Evolutionary conservation across 2,329 filamentous ascomycete genomes (phyloP), one percentile per base, ranked within the genome.

Genomic region (Knoxdaviesia capensis): DNA sequence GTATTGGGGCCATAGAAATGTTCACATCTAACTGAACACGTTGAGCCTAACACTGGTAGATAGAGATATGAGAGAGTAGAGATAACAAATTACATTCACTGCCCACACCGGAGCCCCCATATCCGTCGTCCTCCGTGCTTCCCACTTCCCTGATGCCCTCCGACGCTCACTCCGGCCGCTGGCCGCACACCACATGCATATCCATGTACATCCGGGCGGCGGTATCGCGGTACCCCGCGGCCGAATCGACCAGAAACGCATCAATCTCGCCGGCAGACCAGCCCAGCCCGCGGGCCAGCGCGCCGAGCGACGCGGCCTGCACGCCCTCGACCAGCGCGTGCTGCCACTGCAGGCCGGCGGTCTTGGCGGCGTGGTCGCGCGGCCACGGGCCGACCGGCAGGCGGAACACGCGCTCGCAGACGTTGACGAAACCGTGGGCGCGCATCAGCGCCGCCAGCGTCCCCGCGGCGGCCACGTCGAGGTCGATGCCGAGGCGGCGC

Each of bases 321-420:
- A 68, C 51, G 8, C 65, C 66, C 46, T 69, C 64, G 2, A 65
- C 53, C 38, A 70, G 51, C 36, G 68, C 64, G 6, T 63, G 66
- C 38, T 63, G 58, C 64, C 64, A 69, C 50, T 68, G 68, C 10
- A 66, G 49, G 0, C 68, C 68, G 20, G 70, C 66, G 39, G 61
- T 60, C 20, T 20, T 20, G 20, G 20, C 20, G 20, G 20, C 20
- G 20, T 20, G 51, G 45, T 71, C 68, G 45, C 60, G 65, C 4
- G 68, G 63, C 68, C 68, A 72, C 0, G 63, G 62, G 1, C 69
- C 70, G 34, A 72, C 63, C 2, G 70, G 70, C 4, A 72, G 58
- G 52, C 66, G 65, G 42, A 68, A 65, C 9, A 65, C 51, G 11
- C 57, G 59, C 50, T 69, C 62, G 1, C 58, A 63, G 36, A 74